Conservation (phyloP, 2,329 filamentous ascomycete genomes). For the Fusarium kyushuense region DNA sequence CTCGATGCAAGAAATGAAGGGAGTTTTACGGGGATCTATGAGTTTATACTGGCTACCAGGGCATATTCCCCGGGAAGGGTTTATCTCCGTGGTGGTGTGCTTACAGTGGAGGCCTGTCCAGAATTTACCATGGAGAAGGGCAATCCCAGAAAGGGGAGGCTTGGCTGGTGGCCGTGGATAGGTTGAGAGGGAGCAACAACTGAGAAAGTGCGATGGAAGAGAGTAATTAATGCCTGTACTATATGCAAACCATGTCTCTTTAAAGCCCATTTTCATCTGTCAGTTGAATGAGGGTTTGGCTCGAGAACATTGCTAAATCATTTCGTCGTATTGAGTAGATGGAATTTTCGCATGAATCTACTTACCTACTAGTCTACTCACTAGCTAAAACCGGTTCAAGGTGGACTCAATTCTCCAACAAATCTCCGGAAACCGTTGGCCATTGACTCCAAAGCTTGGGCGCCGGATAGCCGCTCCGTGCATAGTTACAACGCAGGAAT, state of each 20-base stretch:
- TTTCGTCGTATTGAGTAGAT: not conserved
- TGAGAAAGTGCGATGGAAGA: not conserved
- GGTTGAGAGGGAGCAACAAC: not conserved
- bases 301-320: accelerated
- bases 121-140: not conserved
- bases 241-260: not conserved
- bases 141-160: slow-evolving; percentile 20
- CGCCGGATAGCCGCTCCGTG: not conserved
- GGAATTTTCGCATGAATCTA: not conserved
- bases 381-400: not conserved
- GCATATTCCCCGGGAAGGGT: too few species aligned
- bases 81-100: not conserved
- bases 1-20: not conserved
- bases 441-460: too few species aligned
- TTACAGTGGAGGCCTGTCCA: not conserved
- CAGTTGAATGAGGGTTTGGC: not conserved
- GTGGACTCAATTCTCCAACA: not conserved
- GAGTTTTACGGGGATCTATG: not conserved
- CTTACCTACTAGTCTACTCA: too few species aligned
- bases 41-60: slow-evolving; percentile 9
- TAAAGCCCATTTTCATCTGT: too few species aligned
- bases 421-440: not conserved
- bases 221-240: not conserved
- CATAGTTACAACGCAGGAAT: not conserved
- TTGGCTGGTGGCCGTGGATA: too few species aligned